phyloP scores from a whole-genome alignment of 352 stramenopile species.

The Globisporangium parvum region DNA sequence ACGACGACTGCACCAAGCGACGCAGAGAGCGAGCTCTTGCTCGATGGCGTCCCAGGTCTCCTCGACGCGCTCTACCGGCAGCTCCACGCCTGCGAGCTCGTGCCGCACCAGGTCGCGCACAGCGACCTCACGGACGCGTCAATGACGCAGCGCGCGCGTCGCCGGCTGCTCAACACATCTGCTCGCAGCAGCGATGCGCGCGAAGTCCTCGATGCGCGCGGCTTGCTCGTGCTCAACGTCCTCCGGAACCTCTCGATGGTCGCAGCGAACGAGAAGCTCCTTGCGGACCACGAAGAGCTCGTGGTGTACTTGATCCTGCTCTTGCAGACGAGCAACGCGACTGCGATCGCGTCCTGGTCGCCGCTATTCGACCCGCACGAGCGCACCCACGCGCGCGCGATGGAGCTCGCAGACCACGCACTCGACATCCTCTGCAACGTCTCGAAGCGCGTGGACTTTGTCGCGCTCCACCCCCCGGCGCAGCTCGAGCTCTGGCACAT shows the following conservation, averaged over 20 bases:
- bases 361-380: slow-evolving; percentile 16
- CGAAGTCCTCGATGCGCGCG: slow-evolving; percentile 48
- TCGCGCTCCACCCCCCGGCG: slow-evolving; percentile 45
- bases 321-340: slow-evolving; percentile 14
- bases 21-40: slow-evolving; percentile 49
- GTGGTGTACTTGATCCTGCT: slow-evolving; percentile 58
- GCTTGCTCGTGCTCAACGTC: slow-evolving; percentile 67
- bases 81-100: slow-evolving; percentile 40
- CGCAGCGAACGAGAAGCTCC: slow-evolving; percentile 54
- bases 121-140: slow-evolving; percentile 6
- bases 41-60: slow-evolving; percentile 64
- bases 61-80: slow-evolving; percentile 74
- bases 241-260: slow-evolving; percentile 72
- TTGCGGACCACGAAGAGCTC: slow-evolving; percentile 62
- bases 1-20: slow-evolving; percentile 2
- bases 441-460: slow-evolving; percentile 66
- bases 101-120: slow-evolving; percentile 27
- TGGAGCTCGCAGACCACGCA: slow-evolving; percentile 62
- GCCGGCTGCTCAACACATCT: slow-evolving; percentile 40
- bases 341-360: too few relatives aligned
- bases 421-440: slow-evolving; percentile 72
- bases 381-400: slow-evolving; percentile 8
- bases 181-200: slow-evolving; percentile 20
- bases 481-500: slow-evolving; percentile 54
- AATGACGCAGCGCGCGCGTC: slow-evolving; percentile 13